Conservation (phyloP, 495 filamentous ascomycete species). For the Lophium mytilinum region DNA sequence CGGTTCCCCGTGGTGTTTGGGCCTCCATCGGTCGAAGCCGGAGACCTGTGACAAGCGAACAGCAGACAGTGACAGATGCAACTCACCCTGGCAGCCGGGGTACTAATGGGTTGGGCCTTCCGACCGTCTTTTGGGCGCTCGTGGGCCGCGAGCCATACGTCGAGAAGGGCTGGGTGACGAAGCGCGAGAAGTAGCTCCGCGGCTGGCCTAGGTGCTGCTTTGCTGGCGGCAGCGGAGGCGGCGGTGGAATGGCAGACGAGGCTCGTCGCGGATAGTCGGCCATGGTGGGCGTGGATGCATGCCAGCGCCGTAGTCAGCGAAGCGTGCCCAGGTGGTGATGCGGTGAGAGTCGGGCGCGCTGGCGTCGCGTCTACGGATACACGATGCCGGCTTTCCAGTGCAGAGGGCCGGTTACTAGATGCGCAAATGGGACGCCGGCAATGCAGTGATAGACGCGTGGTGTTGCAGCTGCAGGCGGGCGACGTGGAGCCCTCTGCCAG, state of each 20-base stretch:
- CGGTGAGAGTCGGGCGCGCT: background rate
- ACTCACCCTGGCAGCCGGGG: constrained; percentile 20
- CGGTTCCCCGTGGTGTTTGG: background rate
- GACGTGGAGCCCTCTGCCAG: too few relatives aligned
- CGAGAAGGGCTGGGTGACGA: constrained; percentile 46
- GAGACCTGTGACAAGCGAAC: too few relatives aligned
- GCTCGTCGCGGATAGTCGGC: constrained; percentile 35
- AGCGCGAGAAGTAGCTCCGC: constrained; percentile 48
- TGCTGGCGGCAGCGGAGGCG: constrained; percentile 43
- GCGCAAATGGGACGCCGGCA: background rate
- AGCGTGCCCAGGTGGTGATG: background rate
- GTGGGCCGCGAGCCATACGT: constrained; percentile 49
- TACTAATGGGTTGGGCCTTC: constrained; percentile 22
- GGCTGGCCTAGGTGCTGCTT: constrained; percentile 43
- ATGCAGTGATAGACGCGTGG: background rate
- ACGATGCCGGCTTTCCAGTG: background rate
- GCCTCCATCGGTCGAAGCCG: background rate
- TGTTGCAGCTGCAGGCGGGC: background rate
- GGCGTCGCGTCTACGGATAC: too few relatives aligned
- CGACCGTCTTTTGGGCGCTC: constrained; percentile 37
- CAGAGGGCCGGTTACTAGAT: background rate
- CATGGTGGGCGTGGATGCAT: constrained; percentile 33
- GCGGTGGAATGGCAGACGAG: constrained; percentile 40
- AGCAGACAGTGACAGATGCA: background rate
- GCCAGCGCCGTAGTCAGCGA: background rate